Conservation (phyloP, 176 grass and related monocot species). For the Aegilops bicornis region DNA sequence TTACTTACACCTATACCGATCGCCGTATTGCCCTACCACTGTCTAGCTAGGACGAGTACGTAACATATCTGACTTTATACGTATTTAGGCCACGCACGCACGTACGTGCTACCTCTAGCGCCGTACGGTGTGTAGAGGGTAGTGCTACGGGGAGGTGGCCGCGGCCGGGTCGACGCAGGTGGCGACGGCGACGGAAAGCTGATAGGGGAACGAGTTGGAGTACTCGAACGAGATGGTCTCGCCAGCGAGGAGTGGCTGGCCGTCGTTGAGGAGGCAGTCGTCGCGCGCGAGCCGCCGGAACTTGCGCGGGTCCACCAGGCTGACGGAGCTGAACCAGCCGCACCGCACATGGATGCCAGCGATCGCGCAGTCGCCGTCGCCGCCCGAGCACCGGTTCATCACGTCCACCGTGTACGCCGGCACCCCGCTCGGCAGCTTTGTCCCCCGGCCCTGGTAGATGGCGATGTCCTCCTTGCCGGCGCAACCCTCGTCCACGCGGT, state of each 20-base stretch:
- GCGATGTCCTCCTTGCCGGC: constrained; percentile 50
- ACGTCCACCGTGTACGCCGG: constrained; percentile 81
- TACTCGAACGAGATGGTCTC: constrained; percentile 78
- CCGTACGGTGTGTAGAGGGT: not conserved
- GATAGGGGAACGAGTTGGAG: constrained; percentile 77
- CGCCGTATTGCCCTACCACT: not conserved
- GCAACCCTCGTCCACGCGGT: constrained; percentile 40
- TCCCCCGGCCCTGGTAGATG: constrained; percentile 31
- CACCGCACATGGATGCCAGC: constrained; percentile 75
- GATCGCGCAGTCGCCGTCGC: constrained; percentile 44
- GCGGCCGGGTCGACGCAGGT: constrained; percentile 42
- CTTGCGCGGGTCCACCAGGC: constrained; percentile 67
- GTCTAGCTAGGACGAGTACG: not conserved
- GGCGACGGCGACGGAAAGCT: constrained; percentile 40
- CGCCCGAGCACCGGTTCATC: constrained; percentile 52
- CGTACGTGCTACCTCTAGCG: not conserved
- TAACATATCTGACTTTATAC: not conserved
- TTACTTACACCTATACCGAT: not conserved
- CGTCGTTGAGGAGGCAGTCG: constrained; percentile 94
- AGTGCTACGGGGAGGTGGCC: not conserved
- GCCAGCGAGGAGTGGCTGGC: constrained; percentile 54
- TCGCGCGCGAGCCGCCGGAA: constrained; percentile 71
- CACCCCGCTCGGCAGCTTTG: constrained; percentile 36
- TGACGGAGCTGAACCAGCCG: constrained; percentile 90
- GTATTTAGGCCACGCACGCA: not conserved